Base-by-base conservation (phyloP, 2,329 filamentous ascomycete genomes). In the Fusarium brevicatenulatum region DNA sequence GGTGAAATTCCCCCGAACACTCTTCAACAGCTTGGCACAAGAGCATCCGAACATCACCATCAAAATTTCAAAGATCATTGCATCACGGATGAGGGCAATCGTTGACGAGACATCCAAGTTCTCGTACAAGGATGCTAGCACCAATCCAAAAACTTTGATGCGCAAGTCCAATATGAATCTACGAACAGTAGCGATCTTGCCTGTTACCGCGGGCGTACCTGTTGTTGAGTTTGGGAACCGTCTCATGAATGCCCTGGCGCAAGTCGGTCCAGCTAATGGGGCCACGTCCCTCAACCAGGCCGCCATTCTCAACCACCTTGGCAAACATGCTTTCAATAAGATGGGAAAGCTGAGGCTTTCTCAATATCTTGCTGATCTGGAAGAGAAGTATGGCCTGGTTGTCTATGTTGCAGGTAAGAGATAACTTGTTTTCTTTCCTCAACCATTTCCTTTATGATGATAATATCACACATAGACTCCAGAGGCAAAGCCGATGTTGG, bases 1-100 rank as follows among this genome's bases (percentile, higher is more conserved):
- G 34, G 95, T 97, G 66, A 98, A 97, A 77, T 97, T 99, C 68
- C 96, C 96, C 2, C 93, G 95, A 66, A 97, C 94, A 0, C 85
- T 99, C 2, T 99, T 99, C 86, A 99, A 99, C 85, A 99, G 96
- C 79, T 89, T 99, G 59, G 96, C 96, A 1, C 92, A 97, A 79
- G 96, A 99, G 79, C 96, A 99, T 78, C 96, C 96, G 9, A 97
- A 95, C 47, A 99, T 99, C 78, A 98, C 96, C 0, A 98, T 99
- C 81, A 98, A 98, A 82, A 97, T 99, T 34, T 98, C 96, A 4
- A 99, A 98, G 82, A 96, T 99, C 75, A 98, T 99, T 77, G 96
- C 96, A 0, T 95, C 95, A 40, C 91, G 96, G 7, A 98, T 99
- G 96, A 89, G 95, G 68, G 90, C 93, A 46, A 84, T 98, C 43